Evolutionary conservation across 2,329 filamentous ascomycete genomes (phyloP), one percentile per base, ranked within the genome.

Genomic region (Simplicillium sp.): DNA sequence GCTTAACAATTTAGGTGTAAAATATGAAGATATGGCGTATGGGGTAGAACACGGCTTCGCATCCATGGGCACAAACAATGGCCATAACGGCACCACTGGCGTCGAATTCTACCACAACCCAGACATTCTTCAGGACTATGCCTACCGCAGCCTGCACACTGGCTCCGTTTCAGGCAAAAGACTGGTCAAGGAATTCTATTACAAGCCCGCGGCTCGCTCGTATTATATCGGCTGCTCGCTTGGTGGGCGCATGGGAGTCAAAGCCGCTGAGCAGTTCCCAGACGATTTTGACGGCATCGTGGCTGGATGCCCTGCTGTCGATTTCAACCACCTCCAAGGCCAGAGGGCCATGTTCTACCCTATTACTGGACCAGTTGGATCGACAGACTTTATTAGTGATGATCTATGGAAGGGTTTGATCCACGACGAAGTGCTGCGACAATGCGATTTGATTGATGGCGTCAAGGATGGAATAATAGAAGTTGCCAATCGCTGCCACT

Each of bases 151-250:
- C 0, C 42, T 67, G 1, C 74, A 77, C 46, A 67, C 64, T 1
- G 71, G 68, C 0, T 66, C 71, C 0, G 59, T 64, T 0, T 48
- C 68, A 1, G 70, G 67, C 11, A 78, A 74, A 49, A 43, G 62
- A 14, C 55, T 79, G 15, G 60, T 64, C 2, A 49, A 65, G 12
- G 50, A 55, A 1, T 75, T 73, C 53, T 80, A 79, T 48, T 55
- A 56, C 2, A 44, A 42, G 3, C 4, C 20, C 0, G 52, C 61
- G 1, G 53, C 56, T 1, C 69, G 67, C 39, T 68, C 65, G 1
- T 80, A 80, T 54, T 80, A 70, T 45, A 50, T 70, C 3, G 77
- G 77, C 7, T 80, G 77, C 50, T 79, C 73, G 0, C 70, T 73
- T 0, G 77, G 78, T 7, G 76, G 77, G 1, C 62, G 76, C 0